phyloP scores from a whole-genome alignment of 179 eudicot species.

The Beta lomatogona region DNA sequence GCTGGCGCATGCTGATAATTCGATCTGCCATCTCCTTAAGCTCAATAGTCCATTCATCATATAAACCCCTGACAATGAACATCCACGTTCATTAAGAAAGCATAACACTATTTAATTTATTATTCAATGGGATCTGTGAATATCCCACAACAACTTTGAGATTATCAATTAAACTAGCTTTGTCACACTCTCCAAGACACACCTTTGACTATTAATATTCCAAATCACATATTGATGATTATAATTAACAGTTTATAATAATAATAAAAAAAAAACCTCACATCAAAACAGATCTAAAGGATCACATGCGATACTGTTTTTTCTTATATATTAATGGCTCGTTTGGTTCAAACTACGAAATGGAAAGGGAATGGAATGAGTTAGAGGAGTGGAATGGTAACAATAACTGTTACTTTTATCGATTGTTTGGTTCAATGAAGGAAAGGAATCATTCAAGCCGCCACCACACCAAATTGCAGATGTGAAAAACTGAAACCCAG shows the following conservation, averaged over 20 bases:
- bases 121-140: neutral
- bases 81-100: constrained; percentile 8
- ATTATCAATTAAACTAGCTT: neutral
- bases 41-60: constrained; percentile 51
- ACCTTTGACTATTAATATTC: neutral
- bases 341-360: too few relatives aligned
- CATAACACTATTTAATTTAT: neutral
- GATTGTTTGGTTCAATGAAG: too few relatives aligned
- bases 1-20: constrained; percentile 54
- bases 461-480: too few relatives aligned
- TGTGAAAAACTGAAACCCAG: too few relatives aligned
- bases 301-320: too few relatives aligned
- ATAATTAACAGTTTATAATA: neutral
- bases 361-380: too few relatives aligned
- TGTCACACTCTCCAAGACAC: neutral
- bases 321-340: too few relatives aligned
- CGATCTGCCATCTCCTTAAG: constrained; percentile 56
- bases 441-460: too few relatives aligned
- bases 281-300: too few relatives aligned
- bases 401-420: too few relatives aligned
- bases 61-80: constrained; percentile 33
- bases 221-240: neutral
- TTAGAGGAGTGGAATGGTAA: too few relatives aligned
- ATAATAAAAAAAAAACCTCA: too few relatives aligned
- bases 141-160: neutral